Conservation (phyloP, 1,284 basidiomycete genomes). For the Golubevia pallescens region DNA sequence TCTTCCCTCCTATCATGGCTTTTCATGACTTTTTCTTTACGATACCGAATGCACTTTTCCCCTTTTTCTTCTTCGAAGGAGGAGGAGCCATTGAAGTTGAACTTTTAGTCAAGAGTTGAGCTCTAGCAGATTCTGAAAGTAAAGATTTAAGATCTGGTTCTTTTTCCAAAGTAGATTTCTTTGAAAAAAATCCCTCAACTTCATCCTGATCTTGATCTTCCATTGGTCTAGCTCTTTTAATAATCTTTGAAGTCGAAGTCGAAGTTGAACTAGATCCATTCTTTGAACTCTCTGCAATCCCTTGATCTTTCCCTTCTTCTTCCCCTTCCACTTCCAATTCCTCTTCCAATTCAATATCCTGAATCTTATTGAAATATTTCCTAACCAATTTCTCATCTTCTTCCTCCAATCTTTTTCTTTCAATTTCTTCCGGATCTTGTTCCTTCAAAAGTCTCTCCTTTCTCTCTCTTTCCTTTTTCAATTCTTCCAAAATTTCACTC, state of each 20-base stretch:
- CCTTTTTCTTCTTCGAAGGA: slow-evolving; percentile 41
- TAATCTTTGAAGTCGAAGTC: too few species aligned
- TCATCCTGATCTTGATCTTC: too few species aligned
- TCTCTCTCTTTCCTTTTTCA: slow-evolving; percentile 17
- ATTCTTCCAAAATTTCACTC: slow-evolving; percentile 34
- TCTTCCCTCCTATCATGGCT: too few species aligned
- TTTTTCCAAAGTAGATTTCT: too few species aligned
- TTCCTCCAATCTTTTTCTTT: slow-evolving; percentile 73
- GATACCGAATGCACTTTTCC: slow-evolving; percentile 49
- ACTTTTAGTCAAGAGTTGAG: slow-evolving; percentile 12
- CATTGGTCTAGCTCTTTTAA: too few species aligned
- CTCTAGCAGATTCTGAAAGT: slow-evolving; percentile 22
- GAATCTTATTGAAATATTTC: slow-evolving; percentile 81
- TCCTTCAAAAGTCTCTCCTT: slow-evolving; percentile 6
- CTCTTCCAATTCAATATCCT: slow-evolving; percentile 51
- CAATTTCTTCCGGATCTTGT: slow-evolving; percentile 18
- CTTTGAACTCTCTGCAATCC: slow-evolving; percentile 11
- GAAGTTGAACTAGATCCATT: slow-evolving; percentile 2
- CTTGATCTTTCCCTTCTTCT: slow-evolving; percentile 38
- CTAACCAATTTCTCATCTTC: slow-evolving; percentile 89
- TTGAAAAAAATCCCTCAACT: too few species aligned
- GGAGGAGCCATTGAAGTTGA: background rate
- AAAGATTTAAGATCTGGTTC: slow-evolving; percentile 22
- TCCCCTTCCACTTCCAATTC: slow-evolving; percentile 15
- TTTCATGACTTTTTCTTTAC: slow-evolving; percentile 39